phyloP scores from a whole-genome alignment of 2,329 filamentous ascomycete species.

The Botrytis cinerea region DNA sequence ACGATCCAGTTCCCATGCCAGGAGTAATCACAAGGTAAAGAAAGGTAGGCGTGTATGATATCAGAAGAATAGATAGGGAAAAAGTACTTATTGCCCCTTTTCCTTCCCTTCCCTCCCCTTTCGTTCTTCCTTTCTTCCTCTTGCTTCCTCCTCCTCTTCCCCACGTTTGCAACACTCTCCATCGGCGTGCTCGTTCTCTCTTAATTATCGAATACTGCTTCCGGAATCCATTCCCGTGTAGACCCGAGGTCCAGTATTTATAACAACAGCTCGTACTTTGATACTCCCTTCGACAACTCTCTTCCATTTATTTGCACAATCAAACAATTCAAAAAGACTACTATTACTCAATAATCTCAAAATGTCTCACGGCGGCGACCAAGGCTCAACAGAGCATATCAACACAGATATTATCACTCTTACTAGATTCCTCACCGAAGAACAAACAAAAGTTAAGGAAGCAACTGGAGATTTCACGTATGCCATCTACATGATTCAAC shows the following conservation, averaged over 20 bases:
- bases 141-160: background rate
- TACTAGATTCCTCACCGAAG: constrained; percentile 93
- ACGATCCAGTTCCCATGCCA: background rate
- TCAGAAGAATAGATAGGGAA: constrained; percentile 3
- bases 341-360: constrained; percentile 26
- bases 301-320: background rate
- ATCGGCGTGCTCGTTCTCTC: background rate
- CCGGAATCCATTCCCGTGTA: constrained; percentile 31
- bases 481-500: constrained; percentile 38
- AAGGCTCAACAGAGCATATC: constrained; percentile 68
- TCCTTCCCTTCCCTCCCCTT: background rate
- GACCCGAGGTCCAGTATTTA: constrained; percentile 37
- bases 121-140: background rate
- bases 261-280: constrained; percentile 16
- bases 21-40: background rate
- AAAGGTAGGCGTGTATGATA: constrained; percentile 8
- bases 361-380: constrained; percentile 34
- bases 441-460: constrained; percentile 89
- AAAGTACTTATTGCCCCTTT: constrained; percentile 11
- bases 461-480: constrained; percentile 99
- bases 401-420: constrained; percentile 97
- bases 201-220: constrained; percentile 18
- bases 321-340: constrained; percentile 10
- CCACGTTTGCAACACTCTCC: background rate
- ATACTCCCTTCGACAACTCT: background rate